Evolutionary conservation across 345 rosid genomes (phyloP).

Genomic region (Sonneratia caseolaris): DNA sequence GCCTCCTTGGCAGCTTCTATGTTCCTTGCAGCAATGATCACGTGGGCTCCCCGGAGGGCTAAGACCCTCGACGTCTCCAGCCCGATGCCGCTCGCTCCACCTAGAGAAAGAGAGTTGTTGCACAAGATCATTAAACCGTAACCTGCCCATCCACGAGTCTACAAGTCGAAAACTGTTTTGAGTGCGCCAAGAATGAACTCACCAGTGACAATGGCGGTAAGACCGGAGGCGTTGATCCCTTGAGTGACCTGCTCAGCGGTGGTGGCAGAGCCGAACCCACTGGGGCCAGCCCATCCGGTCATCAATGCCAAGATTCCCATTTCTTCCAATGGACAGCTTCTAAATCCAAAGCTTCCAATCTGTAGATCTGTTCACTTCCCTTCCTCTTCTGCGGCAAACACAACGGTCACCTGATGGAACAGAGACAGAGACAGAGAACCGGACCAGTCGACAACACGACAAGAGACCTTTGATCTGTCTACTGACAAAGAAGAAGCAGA

Average conservation of each 20-base stretch:
- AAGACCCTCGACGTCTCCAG: constrained; percentile 80
- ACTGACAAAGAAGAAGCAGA: neutral
- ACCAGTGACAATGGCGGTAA: constrained; percentile 81
- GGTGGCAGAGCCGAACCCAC: constrained; percentile 88
- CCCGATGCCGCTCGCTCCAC: constrained; percentile 93
- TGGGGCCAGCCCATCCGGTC: constrained; percentile 61
- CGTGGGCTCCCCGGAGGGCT: constrained; percentile 56
- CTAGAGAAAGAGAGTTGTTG: constrained; percentile 20
- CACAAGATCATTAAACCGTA: neutral
- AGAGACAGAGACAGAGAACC: neutral
- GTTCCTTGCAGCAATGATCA: constrained; percentile 74
- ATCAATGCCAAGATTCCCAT: constrained; percentile 46
- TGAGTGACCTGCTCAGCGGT: constrained; percentile 72
- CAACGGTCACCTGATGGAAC: neutral
- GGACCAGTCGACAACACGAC: neutral
- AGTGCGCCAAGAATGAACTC: neutral
- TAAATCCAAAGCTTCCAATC: neutral
- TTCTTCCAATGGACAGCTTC: neutral
- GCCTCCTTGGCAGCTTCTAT: constrained; percentile 62
- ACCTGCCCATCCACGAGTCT: no score
- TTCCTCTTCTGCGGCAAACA: neutral
- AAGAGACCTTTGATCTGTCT: neutral
- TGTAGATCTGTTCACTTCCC: neutral
- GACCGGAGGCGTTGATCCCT: constrained; percentile 52
- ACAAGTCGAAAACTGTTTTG: no score